Conservation (phyloP, 164 flowering plant genomes). For the Nymphaea colorata region DNA sequence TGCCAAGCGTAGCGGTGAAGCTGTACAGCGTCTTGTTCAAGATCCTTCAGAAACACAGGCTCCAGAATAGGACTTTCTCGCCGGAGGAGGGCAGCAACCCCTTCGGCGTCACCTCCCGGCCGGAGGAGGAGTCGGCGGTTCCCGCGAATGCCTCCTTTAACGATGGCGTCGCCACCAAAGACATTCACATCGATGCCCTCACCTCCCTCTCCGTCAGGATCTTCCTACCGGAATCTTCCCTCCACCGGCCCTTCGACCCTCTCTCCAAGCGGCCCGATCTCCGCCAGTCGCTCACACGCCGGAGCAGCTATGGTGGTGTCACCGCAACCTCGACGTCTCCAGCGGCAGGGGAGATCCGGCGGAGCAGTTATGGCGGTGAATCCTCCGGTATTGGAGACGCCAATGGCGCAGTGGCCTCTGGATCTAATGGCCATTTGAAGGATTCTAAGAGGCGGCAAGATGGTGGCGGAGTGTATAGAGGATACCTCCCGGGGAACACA, state of each 20-base stretch:
- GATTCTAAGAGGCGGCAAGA: background rate
- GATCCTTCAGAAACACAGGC: constrained; percentile 64
- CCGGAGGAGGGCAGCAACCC: constrained; percentile 14
- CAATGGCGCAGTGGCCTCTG: too few relatives aligned
- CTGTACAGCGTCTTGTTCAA: constrained; percentile 88
- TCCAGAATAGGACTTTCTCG: constrained; percentile 52
- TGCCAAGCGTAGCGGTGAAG: constrained; percentile 88
- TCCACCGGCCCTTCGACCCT: constrained; percentile 5
- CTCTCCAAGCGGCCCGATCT: too few relatives aligned
- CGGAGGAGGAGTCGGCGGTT: constrained; percentile 38
- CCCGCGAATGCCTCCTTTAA: constrained; percentile 69
- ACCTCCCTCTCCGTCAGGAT: constrained; percentile 49
- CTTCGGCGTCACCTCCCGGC: constrained; percentile 77
- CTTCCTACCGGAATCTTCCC: constrained; percentile 49
- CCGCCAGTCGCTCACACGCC: background rate
- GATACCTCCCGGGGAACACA: constrained; percentile 32
- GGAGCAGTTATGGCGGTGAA: constrained; percentile 1
- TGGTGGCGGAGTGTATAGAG: constrained; percentile 23
- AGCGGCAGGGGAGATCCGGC: background rate
- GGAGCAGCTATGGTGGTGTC: constrained; percentile 18
- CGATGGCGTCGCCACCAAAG: constrained; percentile 93
- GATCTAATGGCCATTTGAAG: too few relatives aligned
- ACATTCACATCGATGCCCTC: constrained; percentile 67
- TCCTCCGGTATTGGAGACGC: too few relatives aligned
- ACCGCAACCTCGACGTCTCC: constrained; percentile 6